phyloP scores from a whole-genome alignment of 1,139 yeast species.

The Taphrina populina region DNA sequence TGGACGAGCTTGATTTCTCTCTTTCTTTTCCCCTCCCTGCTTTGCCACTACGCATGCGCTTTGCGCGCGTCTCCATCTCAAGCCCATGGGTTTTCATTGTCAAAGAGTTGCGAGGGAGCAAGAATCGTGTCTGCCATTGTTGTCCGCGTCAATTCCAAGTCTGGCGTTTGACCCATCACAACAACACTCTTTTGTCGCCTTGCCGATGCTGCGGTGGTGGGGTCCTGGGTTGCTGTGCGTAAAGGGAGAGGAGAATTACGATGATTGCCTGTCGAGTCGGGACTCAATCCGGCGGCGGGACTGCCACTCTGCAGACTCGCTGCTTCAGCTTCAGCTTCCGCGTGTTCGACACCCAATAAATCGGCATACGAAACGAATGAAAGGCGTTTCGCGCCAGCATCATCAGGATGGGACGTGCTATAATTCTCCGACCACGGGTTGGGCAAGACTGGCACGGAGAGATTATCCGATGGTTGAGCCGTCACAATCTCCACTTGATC shows the following conservation, averaged over 20 bases:
- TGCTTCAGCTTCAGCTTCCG: conserved; percentile 22
- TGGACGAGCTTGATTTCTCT: no score
- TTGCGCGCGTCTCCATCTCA: no score
- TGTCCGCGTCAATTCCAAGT: conserved; percentile 16
- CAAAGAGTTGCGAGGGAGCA: conserved; percentile 5
- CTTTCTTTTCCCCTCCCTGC: no score
- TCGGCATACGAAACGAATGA: conserved; percentile 35
- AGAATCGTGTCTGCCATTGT: conserved; percentile 30
- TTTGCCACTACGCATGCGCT: no score
- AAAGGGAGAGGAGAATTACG: background rate
- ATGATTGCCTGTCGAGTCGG: background rate
- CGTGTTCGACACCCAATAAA: conserved; percentile 31
- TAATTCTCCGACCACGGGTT: conserved; percentile 29
- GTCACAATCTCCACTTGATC: conserved; percentile 33
- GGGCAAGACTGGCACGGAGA: conserved; percentile 13
- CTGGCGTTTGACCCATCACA: conserved; percentile 5
- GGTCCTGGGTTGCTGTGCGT: background rate
- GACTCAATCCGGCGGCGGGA: conserved; percentile 11
- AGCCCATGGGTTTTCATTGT: conserved; percentile 24
- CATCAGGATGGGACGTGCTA: conserved; percentile 15
- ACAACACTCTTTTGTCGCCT: conserved; percentile 25
- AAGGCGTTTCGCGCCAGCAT: conserved; percentile 27
- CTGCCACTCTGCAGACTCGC: conserved; percentile 11
- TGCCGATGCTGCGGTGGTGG: background rate
- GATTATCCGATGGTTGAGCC: conserved; percentile 16